Evolutionary conservation across 495 filamentous ascomycete species (phyloP).

Genomic region (Penicillium cataractarum): DNA sequence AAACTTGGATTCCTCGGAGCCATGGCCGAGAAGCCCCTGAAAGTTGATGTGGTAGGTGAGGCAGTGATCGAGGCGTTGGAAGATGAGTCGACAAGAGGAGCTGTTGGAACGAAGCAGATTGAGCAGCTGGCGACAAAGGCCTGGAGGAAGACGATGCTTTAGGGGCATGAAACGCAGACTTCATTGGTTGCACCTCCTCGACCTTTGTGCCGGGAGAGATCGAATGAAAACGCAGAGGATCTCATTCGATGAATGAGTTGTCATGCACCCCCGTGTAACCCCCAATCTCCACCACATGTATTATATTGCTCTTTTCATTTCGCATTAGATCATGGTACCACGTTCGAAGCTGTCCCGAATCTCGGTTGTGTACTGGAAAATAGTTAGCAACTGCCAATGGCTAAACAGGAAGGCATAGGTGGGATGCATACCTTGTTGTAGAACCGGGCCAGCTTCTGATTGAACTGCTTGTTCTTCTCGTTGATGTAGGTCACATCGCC

Average conservation of each 20-base stretch:
- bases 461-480: constrained; percentile 99
- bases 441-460: constrained; percentile 91
- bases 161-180: constrained; percentile 17
- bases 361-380: constrained; percentile 80
- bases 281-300: constrained; percentile 27
- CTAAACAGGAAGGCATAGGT: neutral
- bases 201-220: neutral
- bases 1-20: constrained; percentile 73
- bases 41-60: constrained; percentile 82
- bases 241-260: neutral
- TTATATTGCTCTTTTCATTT: constrained; percentile 26
- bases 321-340: constrained; percentile 67
- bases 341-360: constrained; percentile 98
- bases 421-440: constrained; percentile 83
- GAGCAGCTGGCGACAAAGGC: constrained; percentile 72
- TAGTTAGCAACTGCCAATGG: constrained; percentile 34
- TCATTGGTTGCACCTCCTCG: constrained; percentile 1
- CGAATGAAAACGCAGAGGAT: neutral
- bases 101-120: constrained; percentile 68
- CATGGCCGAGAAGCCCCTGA: constrained; percentile 82
- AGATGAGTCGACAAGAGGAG: constrained; percentile 68
- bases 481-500: constrained; percentile 98
- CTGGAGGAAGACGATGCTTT: constrained; percentile 84
- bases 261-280: neutral
- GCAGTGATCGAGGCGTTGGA: constrained; percentile 79